Base-by-base conservation (phyloP, 2,329 filamentous ascomycete genomes). In the Xylariaceae sp. region DNA sequence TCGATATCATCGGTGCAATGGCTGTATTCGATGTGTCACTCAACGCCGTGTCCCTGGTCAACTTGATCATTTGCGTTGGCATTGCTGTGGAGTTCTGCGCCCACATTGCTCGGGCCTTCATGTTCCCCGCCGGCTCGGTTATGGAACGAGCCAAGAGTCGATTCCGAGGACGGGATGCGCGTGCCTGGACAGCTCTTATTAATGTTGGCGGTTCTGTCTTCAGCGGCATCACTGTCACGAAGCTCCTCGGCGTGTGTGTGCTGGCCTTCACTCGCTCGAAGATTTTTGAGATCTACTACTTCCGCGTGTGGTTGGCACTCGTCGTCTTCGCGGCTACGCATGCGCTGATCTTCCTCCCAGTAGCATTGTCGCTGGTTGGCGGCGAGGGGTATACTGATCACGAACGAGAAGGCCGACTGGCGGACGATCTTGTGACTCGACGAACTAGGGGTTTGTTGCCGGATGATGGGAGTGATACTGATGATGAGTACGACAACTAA, bases 201-300 rank as follows among this genome's bases (percentile, higher is more conserved):
- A 97, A 97, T 67, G 93, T 99, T 0, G 94, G 94, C 2, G 90
- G 89, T 4, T 94, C 89, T 51, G 95, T 99, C 10, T 95, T 99
- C 70, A 95, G 89, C 37, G 94, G 94, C 1, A 99, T 99, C 73
- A 97, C 93, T 0, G 81, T 99, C 55, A 99, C 94, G 1, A 99
- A 99, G 75, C 82, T 99, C 1, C 79, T 99, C 1, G 94, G 94
- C 2, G 93, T 99, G 0, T 88, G 83, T 51, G 94, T 99, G 42
- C 79, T 99, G 17, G 94, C 94, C 0, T 99, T 97, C 70, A 99
- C 94, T 6, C 81, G 90, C 55, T 96, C 90, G 74, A 99, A 97
- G 83, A 99, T 99, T 71, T 99, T 99, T 69, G 95, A 99, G 78
- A 91, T 99, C 59, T 99, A 99, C 77, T 99, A 99, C 76, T 99